A percentile compares a stretch with the other conserved stretches of the same genome.
Evolutionary conservation across 371 early-diverging fungal genomes (phyloP).

Genomic region (Mortierella sp.): DNA sequence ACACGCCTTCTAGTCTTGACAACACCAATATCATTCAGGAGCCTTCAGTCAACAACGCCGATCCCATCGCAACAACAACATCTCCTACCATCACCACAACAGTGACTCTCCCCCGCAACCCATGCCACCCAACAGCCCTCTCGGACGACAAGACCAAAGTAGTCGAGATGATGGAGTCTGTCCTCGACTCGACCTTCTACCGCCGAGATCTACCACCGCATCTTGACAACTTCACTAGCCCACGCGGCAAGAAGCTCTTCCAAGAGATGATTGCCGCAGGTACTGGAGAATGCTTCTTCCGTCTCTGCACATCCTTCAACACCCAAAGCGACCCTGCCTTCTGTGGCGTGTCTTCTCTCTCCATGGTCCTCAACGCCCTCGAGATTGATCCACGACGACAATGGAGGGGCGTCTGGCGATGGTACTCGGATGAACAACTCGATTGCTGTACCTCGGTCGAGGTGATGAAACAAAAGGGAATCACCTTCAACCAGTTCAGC

Average conservation of each 20-base stretch:
- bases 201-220: constrained; percentile 78
- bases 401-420: constrained; percentile 97
- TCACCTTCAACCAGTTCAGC: constrained; percentile 91
- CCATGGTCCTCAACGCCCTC: constrained; percentile 95
- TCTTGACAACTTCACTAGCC: constrained; percentile 83
- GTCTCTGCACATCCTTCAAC: constrained; percentile 91
- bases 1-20: neutral
- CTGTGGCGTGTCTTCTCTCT: constrained; percentile 80
- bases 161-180: constrained; percentile 50
- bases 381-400: constrained; percentile 88
- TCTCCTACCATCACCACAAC: neutral
- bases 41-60: neutral
- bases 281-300: constrained; percentile 84
- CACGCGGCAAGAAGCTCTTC: constrained; percentile 81
- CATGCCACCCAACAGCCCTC: neutral
- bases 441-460: constrained; percentile 87
- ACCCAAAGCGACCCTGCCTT: constrained; percentile 93
- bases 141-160: constrained; percentile 30
- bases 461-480: constrained; percentile 85
- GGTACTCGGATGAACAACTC: constrained; percentile 86
- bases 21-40: neutral
- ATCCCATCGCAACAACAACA: neutral
- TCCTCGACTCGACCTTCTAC: constrained; percentile 77
- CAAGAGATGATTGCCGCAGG: constrained; percentile 81
- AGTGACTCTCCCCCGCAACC: neutral